These are phyloP conservation scores for Polyplosphaeria fusca DNA, from an alignment of 495 filamentous ascomycete genomes.

Conservation along the genomic window DNA sequence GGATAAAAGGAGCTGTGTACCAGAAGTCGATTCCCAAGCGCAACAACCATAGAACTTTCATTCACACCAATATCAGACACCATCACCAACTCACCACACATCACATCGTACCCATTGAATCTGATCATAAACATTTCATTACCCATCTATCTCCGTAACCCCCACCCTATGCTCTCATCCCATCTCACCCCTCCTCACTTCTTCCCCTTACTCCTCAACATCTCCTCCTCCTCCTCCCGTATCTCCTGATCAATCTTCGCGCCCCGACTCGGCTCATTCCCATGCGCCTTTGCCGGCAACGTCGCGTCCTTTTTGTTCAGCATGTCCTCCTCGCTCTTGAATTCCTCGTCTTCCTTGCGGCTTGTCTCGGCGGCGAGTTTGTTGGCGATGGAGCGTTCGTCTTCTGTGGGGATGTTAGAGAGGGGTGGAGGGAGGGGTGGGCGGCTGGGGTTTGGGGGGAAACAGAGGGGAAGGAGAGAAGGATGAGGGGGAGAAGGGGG, in stretches of 20 bases:
- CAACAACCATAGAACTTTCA: no score
- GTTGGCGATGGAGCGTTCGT: conserved; percentile 76
- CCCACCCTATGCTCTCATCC: no score
- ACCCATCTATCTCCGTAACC: no score
- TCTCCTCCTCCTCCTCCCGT: conserved; percentile 44
- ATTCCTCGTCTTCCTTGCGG: conserved; percentile 39
- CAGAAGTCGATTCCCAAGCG: conserved; percentile 36
- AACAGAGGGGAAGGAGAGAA: background rate
- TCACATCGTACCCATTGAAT: no score
- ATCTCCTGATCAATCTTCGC: conserved; percentile 47
- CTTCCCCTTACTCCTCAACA: conserved; percentile 43
- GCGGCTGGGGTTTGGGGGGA: background rate
- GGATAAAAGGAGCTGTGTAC: conserved; percentile 42
- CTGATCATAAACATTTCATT: no score
- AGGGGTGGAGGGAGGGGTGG: background rate
- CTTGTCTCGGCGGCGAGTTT: conserved; percentile 62
- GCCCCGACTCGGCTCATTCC: conserved; percentile 47
- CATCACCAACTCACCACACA: background rate
- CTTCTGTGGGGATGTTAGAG: conserved; percentile 51
- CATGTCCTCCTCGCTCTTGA: conserved; percentile 44
- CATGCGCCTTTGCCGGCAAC: conserved; percentile 39
- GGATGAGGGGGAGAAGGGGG: no score
- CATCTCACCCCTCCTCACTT: conserved; percentile 25
- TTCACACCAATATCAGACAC: background rate
- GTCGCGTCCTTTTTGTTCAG: conserved; percentile 44